A percentile compares a stretch with the other conserved stretches of the same genome.
phyloP scores from a whole-genome alignment of 768 basidiomycete genomes.

The Psilocybe sp. region DNA sequence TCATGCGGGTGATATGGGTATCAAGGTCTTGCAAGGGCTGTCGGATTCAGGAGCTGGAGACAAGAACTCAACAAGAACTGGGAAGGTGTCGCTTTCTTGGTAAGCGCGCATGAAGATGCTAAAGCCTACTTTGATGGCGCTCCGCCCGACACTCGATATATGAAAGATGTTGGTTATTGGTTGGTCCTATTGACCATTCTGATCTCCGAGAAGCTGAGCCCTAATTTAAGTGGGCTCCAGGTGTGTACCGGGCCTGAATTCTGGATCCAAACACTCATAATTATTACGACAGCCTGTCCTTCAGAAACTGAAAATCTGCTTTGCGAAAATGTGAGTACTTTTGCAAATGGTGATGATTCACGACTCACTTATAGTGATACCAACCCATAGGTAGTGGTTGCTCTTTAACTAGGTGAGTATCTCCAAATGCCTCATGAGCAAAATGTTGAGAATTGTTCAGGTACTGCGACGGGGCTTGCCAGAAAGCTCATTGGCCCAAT shows the following conservation, averaged over 20 bases:
- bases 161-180: conserved; percentile 61
- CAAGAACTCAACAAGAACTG: conserved; percentile 34
- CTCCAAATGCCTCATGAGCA: conserved; percentile 11
- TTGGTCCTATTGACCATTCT: conserved; percentile 51
- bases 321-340: conserved; percentile 3
- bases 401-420: no score
- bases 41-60: conserved; percentile 26
- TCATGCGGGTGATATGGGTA: conserved; percentile 56
- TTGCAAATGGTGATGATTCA: no score
- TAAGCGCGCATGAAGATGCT: conserved; percentile 59
- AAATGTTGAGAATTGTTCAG: background rate
- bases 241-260: conserved; percentile 27
- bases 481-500: no score
- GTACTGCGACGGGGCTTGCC: no score
- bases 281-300: conserved; percentile 10
- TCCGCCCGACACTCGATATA: conserved; percentile 60
- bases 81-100: conserved; percentile 60
- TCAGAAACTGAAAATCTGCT: conserved; percentile 39
- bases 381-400: no score
- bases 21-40: conserved; percentile 43
- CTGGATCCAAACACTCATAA: background rate
- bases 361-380: background rate
- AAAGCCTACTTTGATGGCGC: conserved; percentile 52
- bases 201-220: conserved; percentile 47
- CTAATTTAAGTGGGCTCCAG: conserved; percentile 48